phyloP scores from a whole-genome alignment of 768 basidiomycete species.

The Rhizopogon rudus region DNA sequence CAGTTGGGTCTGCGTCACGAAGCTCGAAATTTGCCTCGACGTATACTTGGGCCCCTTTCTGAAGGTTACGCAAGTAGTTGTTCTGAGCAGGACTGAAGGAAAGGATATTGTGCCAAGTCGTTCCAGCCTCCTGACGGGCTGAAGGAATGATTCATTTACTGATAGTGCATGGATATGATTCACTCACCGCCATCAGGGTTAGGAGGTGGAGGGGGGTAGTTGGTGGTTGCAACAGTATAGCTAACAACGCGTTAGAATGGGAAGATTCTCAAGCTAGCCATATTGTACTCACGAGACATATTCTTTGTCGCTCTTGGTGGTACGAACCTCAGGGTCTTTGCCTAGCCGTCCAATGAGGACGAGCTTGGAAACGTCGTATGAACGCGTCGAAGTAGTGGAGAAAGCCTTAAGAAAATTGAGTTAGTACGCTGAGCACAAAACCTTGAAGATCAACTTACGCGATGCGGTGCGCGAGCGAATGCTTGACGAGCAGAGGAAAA shows the following conservation, averaged over 20 bases:
- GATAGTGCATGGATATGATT: constrained; percentile 1
- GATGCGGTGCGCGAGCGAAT: constrained; percentile 34
- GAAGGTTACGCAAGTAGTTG: constrained; percentile 58
- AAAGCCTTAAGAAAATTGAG: constrained; percentile 44
- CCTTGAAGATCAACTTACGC: constrained; percentile 36
- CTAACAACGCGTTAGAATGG: constrained; percentile 30
- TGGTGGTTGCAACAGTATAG: constrained; percentile 73
- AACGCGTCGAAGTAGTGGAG: constrained; percentile 50
- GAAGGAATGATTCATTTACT: background rate
- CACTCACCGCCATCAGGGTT: constrained; percentile 58
- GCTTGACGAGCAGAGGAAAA: constrained; percentile 44
- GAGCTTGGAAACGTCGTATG: constrained; percentile 68
- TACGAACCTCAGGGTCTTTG: constrained; percentile 64
- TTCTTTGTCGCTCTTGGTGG: constrained; percentile 72
- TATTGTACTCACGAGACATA: constrained; percentile 57
- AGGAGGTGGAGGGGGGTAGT: constrained; percentile 51
- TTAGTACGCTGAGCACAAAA: background rate
- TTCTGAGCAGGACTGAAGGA: constrained; percentile 65
- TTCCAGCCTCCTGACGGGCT: constrained; percentile 49
- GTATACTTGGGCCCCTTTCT: constrained; percentile 71
- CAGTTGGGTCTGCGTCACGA: constrained; percentile 60
- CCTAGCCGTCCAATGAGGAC: constrained; percentile 71
- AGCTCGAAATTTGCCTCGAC: constrained; percentile 79
- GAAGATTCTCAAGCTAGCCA: background rate
- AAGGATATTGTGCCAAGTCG: constrained; percentile 74